These are phyloP conservation scores for Chalara sp. DNA, from an alignment of 2,329 filamentous ascomycete genomes.

Conservation along the genomic window DNA sequence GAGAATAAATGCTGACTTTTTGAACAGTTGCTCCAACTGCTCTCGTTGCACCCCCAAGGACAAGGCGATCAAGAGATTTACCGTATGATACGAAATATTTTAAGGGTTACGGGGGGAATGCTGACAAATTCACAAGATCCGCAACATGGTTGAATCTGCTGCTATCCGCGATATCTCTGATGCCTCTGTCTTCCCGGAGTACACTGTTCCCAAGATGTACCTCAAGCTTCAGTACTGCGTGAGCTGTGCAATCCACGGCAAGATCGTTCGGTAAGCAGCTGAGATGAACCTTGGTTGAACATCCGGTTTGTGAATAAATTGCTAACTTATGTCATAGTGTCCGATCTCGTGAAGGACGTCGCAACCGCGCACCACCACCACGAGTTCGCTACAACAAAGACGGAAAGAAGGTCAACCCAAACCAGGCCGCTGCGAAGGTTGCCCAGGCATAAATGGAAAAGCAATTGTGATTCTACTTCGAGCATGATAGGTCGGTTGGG, in stretches of 20 bases:
- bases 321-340: conserved; percentile 56
- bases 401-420: conserved; percentile 90
- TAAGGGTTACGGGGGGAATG: not conserved
- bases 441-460: conserved; percentile 21
- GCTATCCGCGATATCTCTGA: conserved; percentile 99
- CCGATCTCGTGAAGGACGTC: conserved; percentile 90
- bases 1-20: not conserved
- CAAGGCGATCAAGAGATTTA: conserved; percentile 99
- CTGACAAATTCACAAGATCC: conserved; percentile 44
- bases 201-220: conserved; percentile 99
- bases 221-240: conserved; percentile 99
- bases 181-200: conserved; percentile 98
- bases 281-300: conserved; percentile 57
- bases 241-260: conserved; percentile 99
- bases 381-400: conserved; percentile 99
- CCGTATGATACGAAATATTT: conserved; percentile 31
- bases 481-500: not conserved
- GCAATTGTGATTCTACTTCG: not conserved
- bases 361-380: conserved; percentile 97
- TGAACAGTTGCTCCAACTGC: conserved; percentile 82
- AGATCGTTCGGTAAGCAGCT: conserved; percentile 95
- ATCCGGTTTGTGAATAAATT: conserved; percentile 35
- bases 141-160: conserved; percentile 99
- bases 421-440: conserved; percentile 29
- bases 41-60: conserved; percentile 72